Conservation (phyloP, 2,329 filamentous ascomycete species). For the Calonectria pseudoturangicola region DNA sequence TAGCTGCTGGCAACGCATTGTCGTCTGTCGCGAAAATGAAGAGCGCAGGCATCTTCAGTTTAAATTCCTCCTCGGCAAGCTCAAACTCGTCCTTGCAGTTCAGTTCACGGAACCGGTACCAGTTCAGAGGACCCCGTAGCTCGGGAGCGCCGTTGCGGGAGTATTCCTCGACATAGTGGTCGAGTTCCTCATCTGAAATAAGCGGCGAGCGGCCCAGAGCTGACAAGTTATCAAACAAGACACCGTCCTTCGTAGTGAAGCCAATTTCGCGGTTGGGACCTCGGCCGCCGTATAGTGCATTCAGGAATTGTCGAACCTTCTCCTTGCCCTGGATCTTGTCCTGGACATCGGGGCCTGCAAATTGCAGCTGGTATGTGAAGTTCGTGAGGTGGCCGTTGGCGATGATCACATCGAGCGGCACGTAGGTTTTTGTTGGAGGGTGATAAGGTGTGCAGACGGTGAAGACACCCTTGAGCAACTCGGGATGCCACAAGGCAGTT, state of each 20-base stretch:
- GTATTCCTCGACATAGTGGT: conserved; percentile 86
- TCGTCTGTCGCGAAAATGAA: conserved; percentile 86
- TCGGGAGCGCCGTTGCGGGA: conserved; percentile 73
- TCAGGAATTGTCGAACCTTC: conserved; percentile 82
- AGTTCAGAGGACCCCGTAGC: conserved; percentile 87
- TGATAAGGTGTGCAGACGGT: conserved; percentile 86
- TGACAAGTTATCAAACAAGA: conserved; percentile 78
- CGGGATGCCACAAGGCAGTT: conserved; percentile 82
- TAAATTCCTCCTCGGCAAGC: conserved; percentile 72
- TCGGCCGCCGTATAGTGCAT: conserved; percentile 80
- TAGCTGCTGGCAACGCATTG: conserved; percentile 80
- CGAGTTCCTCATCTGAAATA: conserved; percentile 80
- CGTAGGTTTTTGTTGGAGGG: conserved; percentile 70
- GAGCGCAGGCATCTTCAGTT: conserved; percentile 79
- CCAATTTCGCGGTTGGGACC: conserved; percentile 72
- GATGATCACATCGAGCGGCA: conserved; percentile 77
- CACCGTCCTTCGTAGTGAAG: conserved; percentile 77
- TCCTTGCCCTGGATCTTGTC: conserved; percentile 72
- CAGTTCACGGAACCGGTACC: conserved; percentile 85
- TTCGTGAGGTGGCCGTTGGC: conserved; percentile 74
- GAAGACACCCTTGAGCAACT: conserved; percentile 84
- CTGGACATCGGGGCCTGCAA: conserved; percentile 81
- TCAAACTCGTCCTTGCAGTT: conserved; percentile 86
- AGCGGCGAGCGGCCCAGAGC: conserved; percentile 74
- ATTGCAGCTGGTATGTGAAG: conserved; percentile 90